Conservation (phyloP, 805 yeast genomes). For the Kodamaea kakaduensis region DNA sequence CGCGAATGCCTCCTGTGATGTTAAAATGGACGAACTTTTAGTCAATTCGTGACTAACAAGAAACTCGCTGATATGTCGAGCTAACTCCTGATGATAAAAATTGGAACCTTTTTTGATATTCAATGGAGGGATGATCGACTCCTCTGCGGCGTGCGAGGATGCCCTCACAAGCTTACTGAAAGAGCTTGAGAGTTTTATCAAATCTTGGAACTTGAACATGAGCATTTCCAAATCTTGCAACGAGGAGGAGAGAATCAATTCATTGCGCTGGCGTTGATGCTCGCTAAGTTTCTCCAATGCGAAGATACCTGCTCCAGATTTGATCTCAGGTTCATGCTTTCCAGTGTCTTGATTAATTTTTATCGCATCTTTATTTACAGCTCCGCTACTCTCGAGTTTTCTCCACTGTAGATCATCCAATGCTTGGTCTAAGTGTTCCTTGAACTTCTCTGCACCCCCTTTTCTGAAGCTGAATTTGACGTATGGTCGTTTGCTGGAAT, state of each 20-base stretch:
- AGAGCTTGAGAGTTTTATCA: slow-evolving; percentile 54
- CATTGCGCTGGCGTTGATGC: slow-evolving; percentile 52
- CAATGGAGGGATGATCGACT: slow-evolving; percentile 27
- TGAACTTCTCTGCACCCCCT: slow-evolving; percentile 59
- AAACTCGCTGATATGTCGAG: slow-evolving; percentile 78
- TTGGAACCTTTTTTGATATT: slow-evolving; percentile 30
- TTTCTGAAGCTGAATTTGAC: slow-evolving; percentile 73
- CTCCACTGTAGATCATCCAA: slow-evolving; percentile 54
- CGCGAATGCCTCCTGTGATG: slow-evolving; percentile 41
- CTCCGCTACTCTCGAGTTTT: slow-evolving; percentile 28
- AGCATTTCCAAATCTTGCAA: slow-evolving; percentile 72
- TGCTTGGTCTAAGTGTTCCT: slow-evolving; percentile 35
- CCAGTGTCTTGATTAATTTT: slow-evolving; percentile 3
- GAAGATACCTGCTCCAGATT: slow-evolving; percentile 54
- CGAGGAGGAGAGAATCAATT: slow-evolving; percentile 60
- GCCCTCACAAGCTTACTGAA: slow-evolving; percentile 20
- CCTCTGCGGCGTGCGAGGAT: neutral
- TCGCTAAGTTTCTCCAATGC: slow-evolving; percentile 61
- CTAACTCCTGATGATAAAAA: slow-evolving; percentile 59
- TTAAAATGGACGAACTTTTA: slow-evolving; percentile 33
- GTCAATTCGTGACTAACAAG: slow-evolving; percentile 34
- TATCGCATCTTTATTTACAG: slow-evolving; percentile 24
- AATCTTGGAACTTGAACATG: slow-evolving; percentile 73
- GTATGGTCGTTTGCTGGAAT: slow-evolving; percentile 31
- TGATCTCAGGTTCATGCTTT: slow-evolving; percentile 2